Evolutionary conservation across 106 monocot genomes (phyloP).

Genomic region (Cymbidium sinense): DNA sequence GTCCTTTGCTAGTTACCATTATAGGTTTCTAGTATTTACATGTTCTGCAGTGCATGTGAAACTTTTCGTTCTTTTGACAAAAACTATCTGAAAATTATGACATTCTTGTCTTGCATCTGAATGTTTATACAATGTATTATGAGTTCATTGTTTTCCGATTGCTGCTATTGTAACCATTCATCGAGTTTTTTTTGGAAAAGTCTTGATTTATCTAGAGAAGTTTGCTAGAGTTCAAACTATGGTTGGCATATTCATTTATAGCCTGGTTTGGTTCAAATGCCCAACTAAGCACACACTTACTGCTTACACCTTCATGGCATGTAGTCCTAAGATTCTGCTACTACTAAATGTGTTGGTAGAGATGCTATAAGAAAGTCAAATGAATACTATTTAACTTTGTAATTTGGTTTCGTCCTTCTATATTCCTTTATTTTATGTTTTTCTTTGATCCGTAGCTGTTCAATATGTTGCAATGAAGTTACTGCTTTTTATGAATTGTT

Average conservation of each 20-base stretch:
- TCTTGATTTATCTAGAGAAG: constrained; percentile 1
- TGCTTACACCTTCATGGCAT: not conserved
- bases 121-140: not conserved
- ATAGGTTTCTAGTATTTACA: constrained; percentile 1
- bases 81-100: not conserved
- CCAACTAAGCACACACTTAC: not conserved
- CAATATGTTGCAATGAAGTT: not conserved
- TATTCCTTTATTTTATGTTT: not conserved
- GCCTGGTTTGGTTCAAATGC: not conserved
- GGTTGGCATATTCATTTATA: not conserved
- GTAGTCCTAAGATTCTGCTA: not conserved
- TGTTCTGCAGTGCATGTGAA: not conserved
- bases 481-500: not conserved
- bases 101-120: not conserved
- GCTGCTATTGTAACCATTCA: not conserved
- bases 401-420: not conserved
- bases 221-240: not conserved
- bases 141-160: not conserved
- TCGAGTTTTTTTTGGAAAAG: not conserved
- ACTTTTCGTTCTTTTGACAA: not conserved
- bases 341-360: not conserved
- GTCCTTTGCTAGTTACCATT: not conserved
- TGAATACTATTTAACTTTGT: not conserved
- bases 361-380: not conserved
- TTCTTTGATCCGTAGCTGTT: not conserved